phyloP scores from a whole-genome alignment of 345 rosid species.

The sweet orange (Citrus sinensis) region DNA sequence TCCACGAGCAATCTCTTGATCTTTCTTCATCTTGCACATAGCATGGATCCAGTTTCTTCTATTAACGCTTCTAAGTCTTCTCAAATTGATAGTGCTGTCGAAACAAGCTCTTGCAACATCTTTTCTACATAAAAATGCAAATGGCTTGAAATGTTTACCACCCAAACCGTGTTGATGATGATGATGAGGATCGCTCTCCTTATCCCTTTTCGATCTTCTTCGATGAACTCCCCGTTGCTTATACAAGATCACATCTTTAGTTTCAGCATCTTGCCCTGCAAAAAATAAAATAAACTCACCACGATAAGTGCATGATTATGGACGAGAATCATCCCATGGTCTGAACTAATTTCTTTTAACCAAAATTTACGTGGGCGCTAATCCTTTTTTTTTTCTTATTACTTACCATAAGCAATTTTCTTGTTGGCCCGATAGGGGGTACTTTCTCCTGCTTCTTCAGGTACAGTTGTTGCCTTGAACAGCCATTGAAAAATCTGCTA shows the following conservation, averaged over 20 bases:
- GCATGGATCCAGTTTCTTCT: slow-evolving; percentile 26
- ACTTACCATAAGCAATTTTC: slow-evolving; percentile 23
- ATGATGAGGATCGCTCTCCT: not conserved
- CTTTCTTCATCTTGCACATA: slow-evolving; percentile 45
- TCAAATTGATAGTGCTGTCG: slow-evolving; percentile 45
- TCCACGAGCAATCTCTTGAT: slow-evolving; percentile 28
- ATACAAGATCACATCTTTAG: slow-evolving; percentile 22
- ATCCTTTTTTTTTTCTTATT: not conserved
- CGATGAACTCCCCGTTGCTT: slow-evolving; percentile 17
- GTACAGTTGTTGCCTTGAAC: slow-evolving; percentile 31
- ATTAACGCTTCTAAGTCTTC: slow-evolving; percentile 22
- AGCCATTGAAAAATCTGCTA: slow-evolving; percentile 69
- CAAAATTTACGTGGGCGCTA: not conserved
- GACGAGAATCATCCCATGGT: no score
- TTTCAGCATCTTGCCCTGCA: slow-evolving; percentile 29
- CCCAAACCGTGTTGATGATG: not conserved
- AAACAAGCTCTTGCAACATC: slow-evolving; percentile 64
- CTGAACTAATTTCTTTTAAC: no score
- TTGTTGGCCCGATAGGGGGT: slow-evolving; percentile 7
- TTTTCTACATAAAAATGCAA: slow-evolving; percentile 45
- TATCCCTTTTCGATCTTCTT: slow-evolving; percentile 22
- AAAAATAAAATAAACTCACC: not conserved
- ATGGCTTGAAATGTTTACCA: slow-evolving; percentile 16
- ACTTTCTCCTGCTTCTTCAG: slow-evolving; percentile 26
- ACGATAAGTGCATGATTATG: no score